Conservation (phyloP, 768 basidiomycete species). For the Termitomyces eurrhizus region DNA sequence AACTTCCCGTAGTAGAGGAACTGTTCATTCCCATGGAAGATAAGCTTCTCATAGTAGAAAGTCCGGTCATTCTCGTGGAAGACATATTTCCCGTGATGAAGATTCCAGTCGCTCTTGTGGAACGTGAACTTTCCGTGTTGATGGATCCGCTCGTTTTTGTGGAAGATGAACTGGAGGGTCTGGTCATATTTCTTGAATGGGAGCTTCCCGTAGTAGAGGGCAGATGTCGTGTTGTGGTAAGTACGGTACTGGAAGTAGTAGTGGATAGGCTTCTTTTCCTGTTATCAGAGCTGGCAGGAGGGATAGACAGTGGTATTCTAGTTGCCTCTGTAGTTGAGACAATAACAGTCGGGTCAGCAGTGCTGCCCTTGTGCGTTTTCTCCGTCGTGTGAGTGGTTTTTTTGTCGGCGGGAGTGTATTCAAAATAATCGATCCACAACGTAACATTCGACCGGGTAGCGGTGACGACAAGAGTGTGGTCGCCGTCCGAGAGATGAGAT, state of each 20-base stretch:
- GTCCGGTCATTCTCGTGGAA: neutral
- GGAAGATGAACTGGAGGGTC: neutral
- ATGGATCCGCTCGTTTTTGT: neutral
- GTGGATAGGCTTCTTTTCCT: neutral
- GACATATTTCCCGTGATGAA: no score
- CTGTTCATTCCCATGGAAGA: neutral
- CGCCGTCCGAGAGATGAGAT: conserved; percentile 12
- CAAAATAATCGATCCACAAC: conserved; percentile 15
- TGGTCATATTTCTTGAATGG: neutral
- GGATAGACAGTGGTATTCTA: neutral
- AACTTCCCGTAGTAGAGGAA: neutral
- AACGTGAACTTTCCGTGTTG: no score
- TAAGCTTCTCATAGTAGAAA: no score
- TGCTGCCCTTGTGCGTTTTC: neutral
- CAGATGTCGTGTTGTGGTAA: neutral
- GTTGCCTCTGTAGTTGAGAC: neutral
- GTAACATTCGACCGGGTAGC: conserved; percentile 10
- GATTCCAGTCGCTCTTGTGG: neutral
- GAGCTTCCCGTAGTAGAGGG: neutral
- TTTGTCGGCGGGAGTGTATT: neutral
- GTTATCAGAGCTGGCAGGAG: no score
- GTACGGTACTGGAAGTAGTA: neutral
- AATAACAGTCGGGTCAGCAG: neutral
- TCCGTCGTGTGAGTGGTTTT: neutral
- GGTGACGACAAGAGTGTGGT: conserved; percentile 20